Percentiles rank a stretch among this genome's conserved stretches.
Conservation (phyloP, 1,284 basidiomycete species). For the Cystobasidiaceae sp. region DNA sequence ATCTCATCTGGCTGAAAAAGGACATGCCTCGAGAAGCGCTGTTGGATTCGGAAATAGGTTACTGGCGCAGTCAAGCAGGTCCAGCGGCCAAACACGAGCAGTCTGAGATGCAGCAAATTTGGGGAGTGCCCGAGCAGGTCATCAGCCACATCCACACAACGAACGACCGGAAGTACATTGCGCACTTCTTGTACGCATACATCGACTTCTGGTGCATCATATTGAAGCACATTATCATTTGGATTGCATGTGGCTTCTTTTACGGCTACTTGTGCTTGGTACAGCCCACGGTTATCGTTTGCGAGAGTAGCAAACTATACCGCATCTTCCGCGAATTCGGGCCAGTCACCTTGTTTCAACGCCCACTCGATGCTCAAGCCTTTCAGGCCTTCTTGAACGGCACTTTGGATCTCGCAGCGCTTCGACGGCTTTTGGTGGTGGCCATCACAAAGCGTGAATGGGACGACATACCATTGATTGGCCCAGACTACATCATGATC, state of each 20-base stretch:
- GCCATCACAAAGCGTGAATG: neutral
- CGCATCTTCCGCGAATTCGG: neutral
- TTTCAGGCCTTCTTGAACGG: conserved; percentile 1
- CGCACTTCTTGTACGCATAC: neutral
- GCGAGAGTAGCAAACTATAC: neutral
- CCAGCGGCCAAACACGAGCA: conserved; percentile 2
- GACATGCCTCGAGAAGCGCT: conserved; percentile 8
- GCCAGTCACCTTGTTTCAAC: neutral
- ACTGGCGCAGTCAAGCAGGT: neutral
- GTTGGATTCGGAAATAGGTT: neutral
- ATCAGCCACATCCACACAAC: neutral
- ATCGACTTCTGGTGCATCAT: conserved; percentile 13
- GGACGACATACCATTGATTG: neutral
- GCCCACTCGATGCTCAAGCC: neutral
- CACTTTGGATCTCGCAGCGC: neutral
- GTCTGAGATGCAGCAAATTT: neutral
- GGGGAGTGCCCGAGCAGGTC: neutral
- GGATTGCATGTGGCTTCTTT: neutral
- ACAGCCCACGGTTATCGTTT: conserved; percentile 1
- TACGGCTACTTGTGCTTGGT: conserved; percentile 1
- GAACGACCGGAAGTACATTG: conserved; percentile 5
- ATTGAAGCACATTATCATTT: neutral
- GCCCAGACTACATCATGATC: neutral
- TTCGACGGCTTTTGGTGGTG: neutral
- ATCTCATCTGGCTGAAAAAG: conserved; percentile 10